phyloP scores from a whole-genome alignment of 768 basidiomycete genomes.

The Lactifluus pinguis region DNA sequence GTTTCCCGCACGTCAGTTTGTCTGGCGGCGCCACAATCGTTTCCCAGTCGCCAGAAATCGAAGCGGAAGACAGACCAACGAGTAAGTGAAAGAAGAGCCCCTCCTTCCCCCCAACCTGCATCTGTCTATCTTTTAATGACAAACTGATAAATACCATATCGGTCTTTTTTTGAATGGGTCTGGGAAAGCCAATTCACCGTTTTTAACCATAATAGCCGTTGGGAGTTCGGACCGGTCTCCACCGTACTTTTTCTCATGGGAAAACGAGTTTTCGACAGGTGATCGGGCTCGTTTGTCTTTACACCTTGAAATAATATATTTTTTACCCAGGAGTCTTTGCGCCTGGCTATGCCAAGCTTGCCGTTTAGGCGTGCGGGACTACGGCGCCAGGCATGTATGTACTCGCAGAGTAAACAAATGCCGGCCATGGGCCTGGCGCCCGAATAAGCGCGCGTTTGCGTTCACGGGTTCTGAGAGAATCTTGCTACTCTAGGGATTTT shows the following conservation, averaged over 20 bases:
- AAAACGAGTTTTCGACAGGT: conserved; percentile 5
- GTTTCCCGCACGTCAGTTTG: neutral
- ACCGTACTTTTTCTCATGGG: conserved; percentile 6
- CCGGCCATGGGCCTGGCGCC: neutral
- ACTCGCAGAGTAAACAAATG: neutral
- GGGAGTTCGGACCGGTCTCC: neutral
- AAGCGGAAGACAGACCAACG: neutral
- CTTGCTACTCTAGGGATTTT: neutral
- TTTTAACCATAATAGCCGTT: neutral
- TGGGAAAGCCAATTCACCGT: neutral
- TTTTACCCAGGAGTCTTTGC: conserved; percentile 3
- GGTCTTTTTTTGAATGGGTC: neutral
- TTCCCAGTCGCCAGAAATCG: neutral
- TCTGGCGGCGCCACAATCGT: neutral
- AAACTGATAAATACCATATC: no score
- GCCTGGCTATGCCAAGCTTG: neutral
- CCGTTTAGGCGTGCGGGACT: conserved; percentile 1
- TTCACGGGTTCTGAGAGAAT: neutral
- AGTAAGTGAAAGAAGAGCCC: neutral
- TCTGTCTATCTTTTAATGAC: no score
- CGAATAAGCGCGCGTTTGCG: neutral
- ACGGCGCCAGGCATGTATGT: neutral
- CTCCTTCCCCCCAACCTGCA: no score
- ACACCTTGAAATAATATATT: neutral
- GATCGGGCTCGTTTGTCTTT: conserved; percentile 1